Base-by-base conservation (phyloP, 305 asterid genomes). In the Fraxinus greggii region DNA sequence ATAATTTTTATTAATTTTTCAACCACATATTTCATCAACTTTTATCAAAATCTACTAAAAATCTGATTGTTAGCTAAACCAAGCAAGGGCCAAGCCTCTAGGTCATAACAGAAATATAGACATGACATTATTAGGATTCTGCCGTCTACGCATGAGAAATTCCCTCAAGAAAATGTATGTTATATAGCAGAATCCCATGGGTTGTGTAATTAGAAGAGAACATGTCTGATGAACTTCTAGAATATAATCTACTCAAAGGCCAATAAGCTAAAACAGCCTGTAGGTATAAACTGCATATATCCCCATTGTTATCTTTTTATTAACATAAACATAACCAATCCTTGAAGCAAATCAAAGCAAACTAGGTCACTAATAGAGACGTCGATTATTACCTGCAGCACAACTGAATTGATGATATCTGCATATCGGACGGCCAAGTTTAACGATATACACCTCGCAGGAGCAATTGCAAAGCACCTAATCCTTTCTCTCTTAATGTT, bases 371-470 rank as follows among this genome's bases (percentile, higher is more conserved):
- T 17, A 36, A 12, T 17, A 6, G n/a, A 28, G 45, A 80, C 36
- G 33, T 26, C 54, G 63, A 75, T 21, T 24, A 75, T 85, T 90
- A 96, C 99, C 99, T 97, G 99, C 75, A 97, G 88, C 77, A 93
- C 99, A 74, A 97, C 88, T 7, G 99, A 93, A 87, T 93, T 97
- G 76, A 94, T 97, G 84, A 97, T 92, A 67, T 94, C 99, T 1
- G 98, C 99, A 79, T 97, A 94, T 91, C 98, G 86, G 72, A 97
- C 98, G 0, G 99, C 98, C 92, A 97, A 86, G 88, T 97, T 97
- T 36, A 97, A 84, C 0, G 99, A 97, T 80, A 97, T 93, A 85
- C 99, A 97, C 92, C 99, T 89, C 1, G 97, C 90, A 74, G 99
- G 99, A 54, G 99, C 99, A 84, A 97, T 88, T 15, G 99, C 99